Evolutionary conservation across 2,329 filamentous ascomycete species (phyloP), one percentile per base, ranked within the genome.

Genomic region (Delphinella strobiligena): DNA sequence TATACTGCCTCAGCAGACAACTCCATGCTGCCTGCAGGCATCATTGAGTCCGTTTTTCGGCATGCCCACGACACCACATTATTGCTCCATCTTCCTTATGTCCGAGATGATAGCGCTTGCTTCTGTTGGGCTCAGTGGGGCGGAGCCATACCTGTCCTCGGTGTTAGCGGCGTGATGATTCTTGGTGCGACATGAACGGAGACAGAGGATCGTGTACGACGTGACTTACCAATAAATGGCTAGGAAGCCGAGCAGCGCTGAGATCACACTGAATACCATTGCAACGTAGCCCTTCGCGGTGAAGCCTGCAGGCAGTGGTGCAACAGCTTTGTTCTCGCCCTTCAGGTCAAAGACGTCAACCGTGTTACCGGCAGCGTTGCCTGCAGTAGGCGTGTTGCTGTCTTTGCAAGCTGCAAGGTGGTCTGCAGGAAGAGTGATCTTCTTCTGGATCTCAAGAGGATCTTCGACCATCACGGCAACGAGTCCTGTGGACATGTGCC

Each of bases 361-460:
- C 0, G 73, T 78, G 51, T 87, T 86, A 0, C 69, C 85, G 0
- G 82, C 85, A 0, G 84, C 85, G 50, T 91, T 91, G 3, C 85
- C 85, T 3, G 53, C 51, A 0, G 62, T 71, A 1, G 74, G 67
- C 0, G 75, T 58, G 5, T 63, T 61, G 0, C 55, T 64, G 0
- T 65, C 70, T 4, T 61, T 60, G 54, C 83, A 89, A 3, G 62
- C 71, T 5, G 72, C 71, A 31, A 69, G 61, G 49, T 82, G 76
- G 43, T 78, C 68, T 19, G 67, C 54, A 0, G 83, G 82, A 15
- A 93, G 72, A 0, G 60, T 62, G 27, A 80, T 49, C 0, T 59
- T 63, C 43, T 71, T 58, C 51, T 87, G 82, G 0, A 91, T 54
- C 14, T 75, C 68, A 2, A 67, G 52, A 0, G 68, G 69, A 1